Base-by-base conservation (phyloP, 2,329 filamentous ascomycete genomes). In the Lasiodiplodia gonubiensis region DNA sequence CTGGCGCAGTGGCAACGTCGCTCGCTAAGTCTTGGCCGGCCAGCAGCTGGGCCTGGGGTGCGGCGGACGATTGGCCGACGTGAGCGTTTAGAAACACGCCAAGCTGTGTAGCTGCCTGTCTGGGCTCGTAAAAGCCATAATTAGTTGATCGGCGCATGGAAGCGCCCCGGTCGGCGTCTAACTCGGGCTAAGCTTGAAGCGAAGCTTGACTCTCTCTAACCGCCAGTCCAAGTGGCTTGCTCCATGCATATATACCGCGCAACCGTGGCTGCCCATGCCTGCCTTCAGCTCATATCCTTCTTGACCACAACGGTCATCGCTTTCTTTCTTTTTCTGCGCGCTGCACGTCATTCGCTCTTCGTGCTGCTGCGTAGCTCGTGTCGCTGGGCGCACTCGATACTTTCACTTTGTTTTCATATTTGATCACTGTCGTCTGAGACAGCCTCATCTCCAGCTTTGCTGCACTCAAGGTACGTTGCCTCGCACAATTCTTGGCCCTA, bases 171-270 rank as follows among this genome's bases (percentile, higher is more conserved):
- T 4, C 39, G 55, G 39, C 55, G 55, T 39, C 54, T 59, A 25
- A 5, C 35, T 11, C 11, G 16, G 33, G 33, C 35, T 14, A 63
- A 51, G 59, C 59, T 27, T 63, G 59, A 51, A 30, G 16, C 18
- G 57, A 61, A 61, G 57, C 57, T 61, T 61, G 57, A 48, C 57
- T 59, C 54, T 39, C 59, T 63, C 46, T 49, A 61, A 27, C 59
- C 46, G 59, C 57, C 57, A 35, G 39, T 25, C 57, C 23, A 4
- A 4, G 39, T 48, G 57, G 39, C 57, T 61, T 49, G 33, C 59
- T 37, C 23, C 25, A 4, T 27, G 42, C 46, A 63, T 63, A 63
- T 63, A 63, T 63, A 30, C 57, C 27, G 42, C 27, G 8, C 25
- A 10, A 18, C 39, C 35, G 21, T 59, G 14, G 25, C 21, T 35